Base-by-base conservation (phyloP, 1,139 yeast genomes). In the Dujonia santamariae region DNA sequence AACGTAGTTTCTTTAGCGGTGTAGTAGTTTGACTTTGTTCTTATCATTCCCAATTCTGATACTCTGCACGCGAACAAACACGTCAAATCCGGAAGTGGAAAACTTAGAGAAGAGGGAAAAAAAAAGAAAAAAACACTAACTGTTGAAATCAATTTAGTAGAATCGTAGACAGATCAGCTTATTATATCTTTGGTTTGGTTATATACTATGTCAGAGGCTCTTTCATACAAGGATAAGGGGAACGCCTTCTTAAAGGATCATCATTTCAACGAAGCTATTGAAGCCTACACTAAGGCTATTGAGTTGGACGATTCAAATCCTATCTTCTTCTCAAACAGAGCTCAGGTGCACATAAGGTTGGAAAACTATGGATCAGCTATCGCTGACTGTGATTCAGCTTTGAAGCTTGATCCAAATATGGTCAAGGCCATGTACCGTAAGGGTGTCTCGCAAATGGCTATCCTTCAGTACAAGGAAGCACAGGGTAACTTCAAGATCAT, bases 341-440 rank as follows among this genome's bases (percentile, higher is more conserved):
- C 98, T 0, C 95, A 87, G 43, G 96, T 87, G 1, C 82, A 88
- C 46, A 78, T 90, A 53, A 85, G 86, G 54, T 60, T 81, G 37
- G 98, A 92, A 54, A 82, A 80, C 48, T 90, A 84, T 56, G 97
- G 97, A 2, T 69, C 78, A 32, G 95, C 97, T 1, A 75, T 90
- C 4, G 66, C 61, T 13, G 97, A 90, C 54, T 83, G 96, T 47
- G 75, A 81, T 26, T 60, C 63, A 31, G 90, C 97, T 1, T 67
- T 92, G 32, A 72, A 68, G 32, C 54, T 82, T 9, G 88, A 92
- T 52, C 74, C 82, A 1, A 55, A 65, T 28, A 85, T 85, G 52
- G 63, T 79, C 32, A 92, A 92, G 58, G 92, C 90, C 1, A 75
- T 82, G 50, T 84, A 82, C 51, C 74, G 98, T 43, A 75, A 95